phyloP scores from a whole-genome alignment of 2,329 filamentous ascomycete genomes.

The Aschersonia sp. region DNA sequence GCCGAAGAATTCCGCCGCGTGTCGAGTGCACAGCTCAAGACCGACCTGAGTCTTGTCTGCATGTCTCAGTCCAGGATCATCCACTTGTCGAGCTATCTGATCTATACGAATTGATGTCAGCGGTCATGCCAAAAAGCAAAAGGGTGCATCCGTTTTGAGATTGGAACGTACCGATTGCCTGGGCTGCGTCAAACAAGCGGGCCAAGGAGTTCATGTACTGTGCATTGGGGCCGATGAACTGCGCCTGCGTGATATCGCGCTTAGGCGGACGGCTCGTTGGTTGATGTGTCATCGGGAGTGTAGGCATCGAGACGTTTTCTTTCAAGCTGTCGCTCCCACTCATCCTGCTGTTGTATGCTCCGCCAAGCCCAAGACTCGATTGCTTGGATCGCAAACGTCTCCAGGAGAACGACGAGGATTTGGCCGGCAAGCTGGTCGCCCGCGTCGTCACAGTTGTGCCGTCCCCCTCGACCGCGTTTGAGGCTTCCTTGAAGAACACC shows the following conservation, averaged over 20 bases:
- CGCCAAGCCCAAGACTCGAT: conserved; percentile 48
- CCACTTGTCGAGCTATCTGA: conserved; percentile 90
- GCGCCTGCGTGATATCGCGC: conserved; percentile 52
- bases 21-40: conserved; percentile 80
- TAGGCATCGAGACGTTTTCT: conserved; percentile 44
- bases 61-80: conserved; percentile 83
- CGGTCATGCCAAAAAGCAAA: not conserved
- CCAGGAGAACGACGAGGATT: conserved; percentile 65
- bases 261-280: conserved; percentile 55
- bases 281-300: conserved; percentile 60
- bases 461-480: conserved; percentile 30
- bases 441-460: conserved; percentile 29
- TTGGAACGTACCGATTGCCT: conserved; percentile 63
- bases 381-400: conserved; percentile 82
- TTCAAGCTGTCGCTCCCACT: conserved; percentile 11
- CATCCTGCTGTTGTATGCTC: conserved; percentile 25
- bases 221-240: conserved; percentile 72
- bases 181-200: conserved; percentile 81
- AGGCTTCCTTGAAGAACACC: conserved; percentile 62
- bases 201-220: conserved; percentile 87
- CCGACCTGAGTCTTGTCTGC: conserved; percentile 91
- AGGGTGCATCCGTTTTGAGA: not conserved
- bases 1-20: conserved; percentile 93
- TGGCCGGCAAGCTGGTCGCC: conserved; percentile 51
- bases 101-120: conserved; percentile 37